phyloP scores from a whole-genome alignment of 768 basidiomycete species.

The Suillus tomentosus region DNA sequence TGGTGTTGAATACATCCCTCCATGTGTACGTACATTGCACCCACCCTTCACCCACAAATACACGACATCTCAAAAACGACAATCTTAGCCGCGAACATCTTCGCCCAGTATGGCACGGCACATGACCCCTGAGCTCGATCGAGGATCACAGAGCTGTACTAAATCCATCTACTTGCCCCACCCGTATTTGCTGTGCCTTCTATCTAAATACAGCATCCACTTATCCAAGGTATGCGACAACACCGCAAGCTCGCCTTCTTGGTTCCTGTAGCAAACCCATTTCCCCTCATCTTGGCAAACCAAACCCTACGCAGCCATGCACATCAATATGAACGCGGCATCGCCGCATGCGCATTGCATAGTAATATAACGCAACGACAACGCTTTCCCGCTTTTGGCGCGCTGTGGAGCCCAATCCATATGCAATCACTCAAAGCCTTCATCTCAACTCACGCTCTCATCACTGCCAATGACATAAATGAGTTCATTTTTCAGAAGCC shows the following conservation, averaged over 20 bases:
- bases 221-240: slow-evolving; percentile 4
- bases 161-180: slow-evolving; percentile 5
- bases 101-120: background rate
- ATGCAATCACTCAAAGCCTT: background rate
- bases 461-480: slow-evolving; percentile 5
- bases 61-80: background rate
- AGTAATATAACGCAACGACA: slow-evolving; percentile 1
- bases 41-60: background rate
- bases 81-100: slow-evolving; percentile 1
- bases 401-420: slow-evolving; percentile 6
- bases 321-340: slow-evolving; percentile 3
- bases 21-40: slow-evolving; percentile 3
- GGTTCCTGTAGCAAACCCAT: slow-evolving; percentile 4
- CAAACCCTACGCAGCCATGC: background rate
- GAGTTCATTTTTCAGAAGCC: slow-evolving; percentile 3
- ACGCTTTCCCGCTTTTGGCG: slow-evolving; percentile 8
- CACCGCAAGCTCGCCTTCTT: slow-evolving; percentile 4
- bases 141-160: background rate
- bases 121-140: slow-evolving; percentile 4
- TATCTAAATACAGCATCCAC: slow-evolving; percentile 6
- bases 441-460: slow-evolving; percentile 9
- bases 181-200: slow-evolving; percentile 6
- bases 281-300: slow-evolving; percentile 5
- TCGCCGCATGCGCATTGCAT: slow-evolving; percentile 9
- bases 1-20: background rate